These are phyloP conservation scores for Albugo candida DNA, from an alignment of 352 stramenopile species.

Conservation along the genomic window DNA sequence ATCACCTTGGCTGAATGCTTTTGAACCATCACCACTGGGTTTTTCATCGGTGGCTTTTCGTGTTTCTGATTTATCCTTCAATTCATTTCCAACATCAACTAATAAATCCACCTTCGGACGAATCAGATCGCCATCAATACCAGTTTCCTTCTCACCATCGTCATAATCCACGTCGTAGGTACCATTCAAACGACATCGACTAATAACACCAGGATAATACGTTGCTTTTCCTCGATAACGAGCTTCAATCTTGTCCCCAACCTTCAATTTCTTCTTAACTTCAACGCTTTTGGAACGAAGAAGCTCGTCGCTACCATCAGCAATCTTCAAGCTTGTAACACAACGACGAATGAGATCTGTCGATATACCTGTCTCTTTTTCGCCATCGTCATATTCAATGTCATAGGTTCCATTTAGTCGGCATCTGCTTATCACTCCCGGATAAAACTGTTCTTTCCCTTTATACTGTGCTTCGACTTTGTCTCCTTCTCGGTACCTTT, in stretches of 20 bases:
- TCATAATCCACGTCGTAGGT: slow-evolving; percentile 60
- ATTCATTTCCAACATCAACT: not conserved
- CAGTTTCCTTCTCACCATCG: slow-evolving; percentile 43
- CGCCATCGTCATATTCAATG: slow-evolving; percentile 39
- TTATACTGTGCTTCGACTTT: slow-evolving; percentile 27
- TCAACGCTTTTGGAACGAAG: slow-evolving; percentile 6
- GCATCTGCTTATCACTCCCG: slow-evolving; percentile 24
- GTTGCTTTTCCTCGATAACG: slow-evolving; percentile 29
- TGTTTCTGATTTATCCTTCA: slow-evolving; percentile 2
- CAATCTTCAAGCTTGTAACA: slow-evolving; percentile 2
- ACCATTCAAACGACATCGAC: slow-evolving; percentile 16
- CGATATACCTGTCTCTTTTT: slow-evolving; percentile 19
- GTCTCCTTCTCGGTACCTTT: slow-evolving; percentile 20
- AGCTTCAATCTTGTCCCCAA: slow-evolving; percentile 20
- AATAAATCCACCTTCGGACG: slow-evolving; percentile 1
- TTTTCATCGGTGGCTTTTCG: slow-evolving; percentile 1
- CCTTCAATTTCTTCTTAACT: slow-evolving; percentile 5
- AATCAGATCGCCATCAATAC: slow-evolving; percentile 11
- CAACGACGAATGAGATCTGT: slow-evolving; percentile 12
- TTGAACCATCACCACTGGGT: no score
- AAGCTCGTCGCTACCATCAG: not conserved
- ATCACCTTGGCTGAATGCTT: slow-evolving; percentile 8
- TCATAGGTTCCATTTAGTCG: slow-evolving; percentile 24
- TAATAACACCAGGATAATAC: slow-evolving; percentile 28
- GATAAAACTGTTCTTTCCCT: slow-evolving; percentile 27